Percentiles rank a stretch among this genome's conserved stretches.
Conservation (phyloP, 2,329 filamentous ascomycete species). For the Clarireedia hainanense region DNA sequence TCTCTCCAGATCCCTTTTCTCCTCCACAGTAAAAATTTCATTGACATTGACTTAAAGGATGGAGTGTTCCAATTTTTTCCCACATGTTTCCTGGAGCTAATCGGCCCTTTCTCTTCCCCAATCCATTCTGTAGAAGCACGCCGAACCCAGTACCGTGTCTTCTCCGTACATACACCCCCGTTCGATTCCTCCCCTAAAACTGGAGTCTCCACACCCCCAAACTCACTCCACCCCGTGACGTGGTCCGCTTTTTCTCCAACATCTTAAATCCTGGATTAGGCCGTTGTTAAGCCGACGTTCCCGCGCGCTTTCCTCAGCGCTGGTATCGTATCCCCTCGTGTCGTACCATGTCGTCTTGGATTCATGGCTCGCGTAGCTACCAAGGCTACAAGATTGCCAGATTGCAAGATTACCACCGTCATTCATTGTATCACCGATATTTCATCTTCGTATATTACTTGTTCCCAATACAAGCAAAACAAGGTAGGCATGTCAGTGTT, state of each 20-base stretch:
- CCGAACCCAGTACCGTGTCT: too few relatives aligned
- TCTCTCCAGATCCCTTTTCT: not conserved
- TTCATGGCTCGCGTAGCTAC: too few relatives aligned
- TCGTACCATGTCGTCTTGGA: too few relatives aligned
- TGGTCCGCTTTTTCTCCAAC: not conserved
- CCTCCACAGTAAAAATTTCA: not conserved
- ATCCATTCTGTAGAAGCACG: too few relatives aligned
- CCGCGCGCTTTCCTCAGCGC: not conserved
- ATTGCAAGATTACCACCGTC: too few relatives aligned
- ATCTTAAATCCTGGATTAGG: not conserved
- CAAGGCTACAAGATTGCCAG: too few relatives aligned
- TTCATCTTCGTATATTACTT: too few relatives aligned
- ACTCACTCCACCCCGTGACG: not conserved
- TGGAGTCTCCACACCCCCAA: too few relatives aligned
- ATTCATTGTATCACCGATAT: too few relatives aligned
- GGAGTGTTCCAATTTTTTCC: not conserved
- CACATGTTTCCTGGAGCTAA: not conserved
- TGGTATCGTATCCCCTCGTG: not conserved
- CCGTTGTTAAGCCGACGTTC: not conserved
- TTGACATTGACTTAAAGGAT: too few relatives aligned
- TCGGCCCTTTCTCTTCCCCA: not conserved
- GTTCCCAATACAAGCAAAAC: too few relatives aligned
- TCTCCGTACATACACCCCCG: not conserved
- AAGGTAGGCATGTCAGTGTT: too few relatives aligned
- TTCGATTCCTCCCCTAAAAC: not conserved